Conservation (phyloP, 208 protist genomes). For the Wallacemonas sp. region DNA sequence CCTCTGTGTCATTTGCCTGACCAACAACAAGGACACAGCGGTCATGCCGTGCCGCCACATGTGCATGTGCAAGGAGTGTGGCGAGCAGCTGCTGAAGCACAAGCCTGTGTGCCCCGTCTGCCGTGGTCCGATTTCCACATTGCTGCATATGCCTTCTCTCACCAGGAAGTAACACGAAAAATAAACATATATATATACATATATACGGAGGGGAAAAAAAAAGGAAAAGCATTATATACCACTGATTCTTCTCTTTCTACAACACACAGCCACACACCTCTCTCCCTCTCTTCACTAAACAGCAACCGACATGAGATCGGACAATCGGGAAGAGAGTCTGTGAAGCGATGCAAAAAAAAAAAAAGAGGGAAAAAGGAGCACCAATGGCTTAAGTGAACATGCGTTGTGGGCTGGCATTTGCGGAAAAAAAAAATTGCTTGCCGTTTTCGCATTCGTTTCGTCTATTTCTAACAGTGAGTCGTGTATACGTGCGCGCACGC, state of each 20-base stretch:
- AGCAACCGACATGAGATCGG: not conserved
- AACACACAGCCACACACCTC: too few relatives aligned
- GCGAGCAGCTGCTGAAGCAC: conserved; percentile 90
- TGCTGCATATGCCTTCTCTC: conserved; percentile 84
- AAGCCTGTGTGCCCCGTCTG: conserved; percentile 95
- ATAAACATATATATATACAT: conserved; percentile 2
- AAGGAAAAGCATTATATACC: too few relatives aligned
- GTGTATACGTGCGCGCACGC: too few relatives aligned
- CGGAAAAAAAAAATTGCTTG: too few relatives aligned
- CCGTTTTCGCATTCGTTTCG: too few relatives aligned
- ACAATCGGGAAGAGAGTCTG: not conserved
- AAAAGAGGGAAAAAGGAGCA: too few relatives aligned
- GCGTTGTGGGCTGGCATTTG: too few relatives aligned
- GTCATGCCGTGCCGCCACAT: conserved; percentile 95
- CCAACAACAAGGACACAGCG: conserved; percentile 86
- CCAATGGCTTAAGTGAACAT: too few relatives aligned
- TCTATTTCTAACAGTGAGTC: too few relatives aligned
- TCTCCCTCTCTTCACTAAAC: too few relatives aligned
- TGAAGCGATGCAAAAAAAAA: too few relatives aligned
- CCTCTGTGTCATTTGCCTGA: conserved; percentile 94
- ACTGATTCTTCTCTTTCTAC: too few relatives aligned
- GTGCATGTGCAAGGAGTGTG: conserved; percentile 94
- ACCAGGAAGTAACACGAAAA: conserved; percentile 27
- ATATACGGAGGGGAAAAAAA: conserved; percentile 4
- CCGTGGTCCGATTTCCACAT: conserved; percentile 81